Base-by-base conservation (phyloP, 2,329 filamentous ascomycete species). In the Paecilomyces formosus region DNA sequence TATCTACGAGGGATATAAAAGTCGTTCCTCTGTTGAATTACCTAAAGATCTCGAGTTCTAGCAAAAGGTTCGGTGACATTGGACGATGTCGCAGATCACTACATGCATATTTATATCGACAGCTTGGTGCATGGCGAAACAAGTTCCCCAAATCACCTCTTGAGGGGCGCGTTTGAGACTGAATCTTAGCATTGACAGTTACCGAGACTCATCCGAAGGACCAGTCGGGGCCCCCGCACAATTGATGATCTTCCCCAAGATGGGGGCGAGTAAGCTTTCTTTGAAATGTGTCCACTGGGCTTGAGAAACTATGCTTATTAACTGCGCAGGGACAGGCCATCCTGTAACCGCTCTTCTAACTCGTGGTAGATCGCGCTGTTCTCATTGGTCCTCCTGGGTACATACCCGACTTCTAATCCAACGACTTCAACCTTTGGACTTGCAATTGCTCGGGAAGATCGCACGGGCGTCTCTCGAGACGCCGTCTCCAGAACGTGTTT, bases 401-500 rank as follows among this genome's bases (percentile, higher is more conserved):
- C 18, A 18, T 18, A 52, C 15, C 50, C 15, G 26, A 52, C 4
- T 52, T 52, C 18, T 52, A 26, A 18, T 28, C 50, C 50, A 28
- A 52, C 50, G 24, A 28, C 50, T 52, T 52, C 50, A 52, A 52
- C 50, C 26, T 52, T 28, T 11, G 50, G 22, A 13, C 50, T 15
- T 52, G 21, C 21, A 24, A 24, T 52, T n/a, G 39, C n/a, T n/a
- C 39, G n/a, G 39, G 15, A 52, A 18, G 50, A 24, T 22, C 13
- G 21, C 50, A 52, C 21, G 21, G 18, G 15, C 50, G 6, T 24
- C 28, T 22, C 22, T 52, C 22, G 22, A 15, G 26, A 15, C 21
- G 21, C 50, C 50, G 26, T 28, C 4, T 61, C 56, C 57, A 60
- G 24, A 49, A n/a, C 51, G 28, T 63, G 57, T 31, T 53, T 58